Conservation (phyloP, 1,284 basidiomycete genomes). For the Microbotryomycetes sp. region DNA sequence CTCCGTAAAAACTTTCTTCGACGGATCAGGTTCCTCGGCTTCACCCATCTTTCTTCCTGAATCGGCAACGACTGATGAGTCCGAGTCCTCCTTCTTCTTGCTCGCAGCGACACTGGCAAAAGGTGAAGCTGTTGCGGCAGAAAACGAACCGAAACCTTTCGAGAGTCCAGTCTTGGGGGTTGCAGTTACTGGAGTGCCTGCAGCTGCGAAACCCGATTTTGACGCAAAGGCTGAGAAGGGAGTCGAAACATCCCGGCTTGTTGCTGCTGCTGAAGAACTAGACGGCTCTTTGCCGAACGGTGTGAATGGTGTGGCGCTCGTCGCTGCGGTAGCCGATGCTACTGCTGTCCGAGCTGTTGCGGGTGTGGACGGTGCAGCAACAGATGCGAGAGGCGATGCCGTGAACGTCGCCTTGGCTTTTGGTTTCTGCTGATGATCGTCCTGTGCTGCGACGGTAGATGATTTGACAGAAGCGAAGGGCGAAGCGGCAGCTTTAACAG, state of each 20-base stretch:
- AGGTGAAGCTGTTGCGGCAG: constrained; percentile 1
- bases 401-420: constrained; percentile 22
- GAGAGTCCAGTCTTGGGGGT: neutral
- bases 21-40: constrained; percentile 7
- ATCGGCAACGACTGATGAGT: neutral
- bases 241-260: neutral
- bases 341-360: neutral
- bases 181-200: neutral
- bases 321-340: neutral
- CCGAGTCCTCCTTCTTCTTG: neutral
- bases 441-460: neutral
- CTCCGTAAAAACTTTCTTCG: constrained; percentile 21
- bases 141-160: constrained; percentile 1
- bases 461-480: constrained; percentile 6
- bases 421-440: constrained; percentile 19
- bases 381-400: constrained; percentile 1
- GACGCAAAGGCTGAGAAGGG: constrained; percentile 27
- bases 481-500: constrained; percentile 8
- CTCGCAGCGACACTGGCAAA: neutral
- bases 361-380: neutral
- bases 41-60: constrained; percentile 12
- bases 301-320: constrained; percentile 8
- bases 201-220: constrained; percentile 22
- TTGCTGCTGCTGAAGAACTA: neutral
- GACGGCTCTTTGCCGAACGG: neutral